These are phyloP conservation scores for Aspergillus costaricaensis DNA, from an alignment of 2,329 filamentous ascomycete genomes.

Conservation along the genomic window DNA sequence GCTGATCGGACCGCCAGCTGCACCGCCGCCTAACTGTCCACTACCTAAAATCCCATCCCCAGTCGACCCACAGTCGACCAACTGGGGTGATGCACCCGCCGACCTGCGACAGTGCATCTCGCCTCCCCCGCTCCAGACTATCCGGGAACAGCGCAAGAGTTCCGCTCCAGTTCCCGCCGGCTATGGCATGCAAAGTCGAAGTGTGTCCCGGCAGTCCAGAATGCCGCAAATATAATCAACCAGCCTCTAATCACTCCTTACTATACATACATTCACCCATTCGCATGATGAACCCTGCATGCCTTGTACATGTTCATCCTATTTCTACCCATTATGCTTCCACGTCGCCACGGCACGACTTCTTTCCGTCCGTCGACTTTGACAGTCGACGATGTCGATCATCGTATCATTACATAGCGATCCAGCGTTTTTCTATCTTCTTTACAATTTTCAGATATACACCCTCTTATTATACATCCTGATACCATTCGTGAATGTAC, in stretches of 20 bases:
- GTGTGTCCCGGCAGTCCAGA: conserved; percentile 4
- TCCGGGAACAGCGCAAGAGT: conserved; percentile 13
- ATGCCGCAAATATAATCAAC: conserved; percentile 2
- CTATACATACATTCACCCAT: neutral
- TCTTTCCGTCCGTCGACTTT: conserved; percentile 15
- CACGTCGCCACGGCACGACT: conserved; percentile 3
- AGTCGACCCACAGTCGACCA: conserved; percentile 11
- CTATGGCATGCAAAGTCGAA: conserved; percentile 2
- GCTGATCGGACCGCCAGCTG: conserved; percentile 32
- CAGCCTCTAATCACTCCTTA: neutral
- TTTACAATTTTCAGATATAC: neutral
- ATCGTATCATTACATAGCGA: conserved; percentile 19
- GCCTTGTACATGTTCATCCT: neutral
- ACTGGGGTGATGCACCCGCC: neutral
- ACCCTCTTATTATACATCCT: conserved; percentile 1
- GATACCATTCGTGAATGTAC: conserved; percentile 9
- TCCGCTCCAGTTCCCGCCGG: conserved; percentile 1
- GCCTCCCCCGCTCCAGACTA: conserved; percentile 13
- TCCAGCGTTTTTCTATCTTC: conserved; percentile 13
- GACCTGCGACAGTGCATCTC: conserved; percentile 8
- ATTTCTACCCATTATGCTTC: neutral
- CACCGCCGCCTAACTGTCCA: conserved; percentile 37
- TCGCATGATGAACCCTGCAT: neutral
- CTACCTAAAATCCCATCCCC: conserved; percentile 35
- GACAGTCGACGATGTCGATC: conserved; percentile 14